Evolutionary conservation across 2,329 filamentous ascomycete species (phyloP), one percentile per base, ranked within the genome.

Genomic region (Thelonectria discophora): DNA sequence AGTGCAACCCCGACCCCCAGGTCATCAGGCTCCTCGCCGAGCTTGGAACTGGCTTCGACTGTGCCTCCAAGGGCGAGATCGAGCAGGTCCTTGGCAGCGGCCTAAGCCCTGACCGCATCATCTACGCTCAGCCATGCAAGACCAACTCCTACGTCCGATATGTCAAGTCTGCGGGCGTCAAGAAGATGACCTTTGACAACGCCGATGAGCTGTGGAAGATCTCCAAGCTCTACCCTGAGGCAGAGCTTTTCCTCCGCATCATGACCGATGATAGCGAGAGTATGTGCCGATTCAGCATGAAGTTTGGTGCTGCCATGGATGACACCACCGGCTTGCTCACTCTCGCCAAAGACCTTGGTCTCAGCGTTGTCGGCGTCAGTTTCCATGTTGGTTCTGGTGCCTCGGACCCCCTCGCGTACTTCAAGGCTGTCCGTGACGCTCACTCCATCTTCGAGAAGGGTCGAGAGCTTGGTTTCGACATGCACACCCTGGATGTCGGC

Each of bases 101-200:
- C 71, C 86, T 97, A 69, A 89, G 92, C 74, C 92, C 95, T 12
- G 87, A 89, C 68, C 93, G 94, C 77, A 96, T 99, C 83, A 97
- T 99, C 81, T 99, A 98, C 76, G 95, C 95, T 51, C 95, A 99
- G 82, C 95, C 95, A 58, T 98, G 95, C 91, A 99, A 99, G 88
- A 99, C 95, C 73, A 97, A 95, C 82, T 97, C 94, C 49, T 98
- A 97, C 78, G 86, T 99, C 65, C 93, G 94, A 75, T 97, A 94
- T 74, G 95, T 96, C 67, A 88, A 91, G 74, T 86, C 88, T 75
- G 84, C 89, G 69, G 91, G 90, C 69, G 95, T 99, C 76, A 94
- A 91, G 82, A 92, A 97, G 84, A 98, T 99, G 94, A 99, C 95
- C 2, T 98, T 99, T 76, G 95, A 99, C 86, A 99, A 99, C 73